phyloP scores from a whole-genome alignment of 768 basidiomycete genomes.

The Nidularia sp. region DNA sequence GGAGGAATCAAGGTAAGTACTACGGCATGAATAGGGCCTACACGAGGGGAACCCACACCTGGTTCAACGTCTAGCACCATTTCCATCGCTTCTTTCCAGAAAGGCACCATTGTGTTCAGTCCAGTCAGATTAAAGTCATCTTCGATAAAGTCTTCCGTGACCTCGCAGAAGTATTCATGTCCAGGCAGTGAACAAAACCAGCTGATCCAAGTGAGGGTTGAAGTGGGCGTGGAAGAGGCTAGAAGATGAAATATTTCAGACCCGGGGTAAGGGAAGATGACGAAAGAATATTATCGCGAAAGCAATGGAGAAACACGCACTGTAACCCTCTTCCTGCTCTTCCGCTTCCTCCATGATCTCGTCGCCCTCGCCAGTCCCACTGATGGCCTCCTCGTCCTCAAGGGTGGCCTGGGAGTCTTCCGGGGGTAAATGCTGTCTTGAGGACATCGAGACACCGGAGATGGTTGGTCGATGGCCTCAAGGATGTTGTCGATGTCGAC shows the following conservation, averaged over 20 bases:
- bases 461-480: neutral
- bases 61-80: slow-evolving; percentile 99
- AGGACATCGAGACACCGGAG: slow-evolving; percentile 21
- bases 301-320: slow-evolving; percentile 41
- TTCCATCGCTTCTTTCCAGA: slow-evolving; percentile 99
- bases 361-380: slow-evolving; percentile 59
- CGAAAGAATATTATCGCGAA: slow-evolving; percentile 6
- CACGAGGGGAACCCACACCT: slow-evolving; percentile 49
- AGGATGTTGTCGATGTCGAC: slow-evolving; percentile 16
- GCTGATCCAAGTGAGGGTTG: slow-evolving; percentile 91
- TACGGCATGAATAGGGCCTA: neutral
- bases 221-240: slow-evolving; percentile 90
- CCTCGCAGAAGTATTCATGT: slow-evolving; percentile 98
- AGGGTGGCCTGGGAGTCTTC: slow-evolving; percentile 48
- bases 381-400: slow-evolving; percentile 61
- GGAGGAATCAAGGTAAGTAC: slow-evolving; percentile 14
- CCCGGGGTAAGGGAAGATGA: neutral
- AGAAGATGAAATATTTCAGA: slow-evolving; percentile 17
- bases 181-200: slow-evolving; percentile 95
- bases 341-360: slow-evolving; percentile 84
- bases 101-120: slow-evolving; percentile 92
- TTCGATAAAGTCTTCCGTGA: slow-evolving; percentile 98
- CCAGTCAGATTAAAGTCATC: slow-evolving; percentile 99
- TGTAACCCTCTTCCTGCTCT: slow-evolving; percentile 73
- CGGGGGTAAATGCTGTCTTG: slow-evolving; percentile 28